Conservation (phyloP, 192 early-diverging fungal species). For the Linnemannia exigua region DNA sequence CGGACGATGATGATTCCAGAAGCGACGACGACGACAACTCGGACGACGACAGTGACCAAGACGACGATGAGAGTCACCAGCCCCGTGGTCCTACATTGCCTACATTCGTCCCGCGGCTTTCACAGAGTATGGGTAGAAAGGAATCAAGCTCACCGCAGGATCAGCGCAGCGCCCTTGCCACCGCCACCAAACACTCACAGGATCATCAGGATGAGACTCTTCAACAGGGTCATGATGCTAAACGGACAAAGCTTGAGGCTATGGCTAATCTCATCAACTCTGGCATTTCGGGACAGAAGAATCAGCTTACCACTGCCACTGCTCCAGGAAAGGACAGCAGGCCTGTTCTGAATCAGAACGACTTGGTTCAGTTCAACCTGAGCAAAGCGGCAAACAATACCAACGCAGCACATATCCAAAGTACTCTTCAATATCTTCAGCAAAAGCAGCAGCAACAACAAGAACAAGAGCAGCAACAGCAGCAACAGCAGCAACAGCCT, state of each 20-base stretch:
- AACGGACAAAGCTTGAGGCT: conserved; percentile 41
- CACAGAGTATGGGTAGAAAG: background rate
- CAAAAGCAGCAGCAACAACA: background rate
- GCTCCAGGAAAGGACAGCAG: background rate
- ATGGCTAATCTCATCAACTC: conserved; percentile 40
- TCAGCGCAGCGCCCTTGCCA: conserved; percentile 4
- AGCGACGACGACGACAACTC: conserved; percentile 7
- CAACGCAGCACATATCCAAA: background rate
- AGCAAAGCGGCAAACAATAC: background rate
- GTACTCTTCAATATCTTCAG: background rate
- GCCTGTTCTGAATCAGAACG: background rate
- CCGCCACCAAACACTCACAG: conserved; percentile 4
- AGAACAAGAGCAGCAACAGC: background rate
- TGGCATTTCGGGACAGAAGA: conserved; percentile 3
- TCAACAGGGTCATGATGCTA: conserved; percentile 14
- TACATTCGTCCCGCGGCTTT: background rate
- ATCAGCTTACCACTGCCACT: background rate
- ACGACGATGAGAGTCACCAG: conserved; percentile 5
- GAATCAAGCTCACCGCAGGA: background rate
- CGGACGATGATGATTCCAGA: conserved; percentile 29
- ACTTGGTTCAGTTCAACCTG: conserved; percentile 34
- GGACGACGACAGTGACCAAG: conserved; percentile 11
- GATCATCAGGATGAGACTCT: background rate
- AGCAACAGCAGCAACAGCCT: background rate
- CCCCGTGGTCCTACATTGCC: background rate